phyloP scores from a whole-genome alignment of 2,329 filamentous ascomycete genomes.

The Phialophora chinensis region DNA sequence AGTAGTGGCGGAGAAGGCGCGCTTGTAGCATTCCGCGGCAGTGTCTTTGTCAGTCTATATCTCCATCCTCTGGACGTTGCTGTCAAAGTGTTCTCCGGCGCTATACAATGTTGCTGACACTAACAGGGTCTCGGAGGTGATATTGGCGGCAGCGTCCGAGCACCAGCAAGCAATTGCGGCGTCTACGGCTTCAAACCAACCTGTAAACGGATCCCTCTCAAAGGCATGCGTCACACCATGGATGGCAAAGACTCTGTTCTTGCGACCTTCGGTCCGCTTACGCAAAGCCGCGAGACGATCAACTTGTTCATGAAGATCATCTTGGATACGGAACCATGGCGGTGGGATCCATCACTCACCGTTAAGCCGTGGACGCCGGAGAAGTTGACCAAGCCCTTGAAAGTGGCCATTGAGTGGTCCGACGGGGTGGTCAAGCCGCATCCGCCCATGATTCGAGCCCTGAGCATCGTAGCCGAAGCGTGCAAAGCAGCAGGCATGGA shows the following conservation, averaged over 20 bases:
- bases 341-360: slow-evolving; percentile 58
- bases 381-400: slow-evolving; percentile 47
- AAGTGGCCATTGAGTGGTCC: slow-evolving; percentile 67
- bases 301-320: slow-evolving; percentile 52
- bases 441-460: slow-evolving; percentile 62
- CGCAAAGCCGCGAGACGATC: slow-evolving; percentile 58
- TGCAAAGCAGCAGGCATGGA: slow-evolving; percentile 56
- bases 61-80: not conserved
- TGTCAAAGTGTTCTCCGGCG: not conserved
- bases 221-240: slow-evolving; percentile 25
- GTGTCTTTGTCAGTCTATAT: slow-evolving; percentile 36
- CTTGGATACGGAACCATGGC: slow-evolving; percentile 57
- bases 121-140: slow-evolving; percentile 62
- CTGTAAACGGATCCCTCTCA: slow-evolving; percentile 46
- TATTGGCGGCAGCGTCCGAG: slow-evolving; percentile 53
- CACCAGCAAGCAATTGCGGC: slow-evolving; percentile 49
- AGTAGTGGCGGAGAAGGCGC: slow-evolving; percentile 65
- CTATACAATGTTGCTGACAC: not conserved
- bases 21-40: slow-evolving; percentile 59
- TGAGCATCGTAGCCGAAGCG: slow-evolving; percentile 57
- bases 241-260: slow-evolving; percentile 46
- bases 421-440: slow-evolving; percentile 70
- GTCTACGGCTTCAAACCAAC: slow-evolving; percentile 52
- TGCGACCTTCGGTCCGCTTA: slow-evolving; percentile 60
- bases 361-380: slow-evolving; percentile 59